Evolutionary conservation across 1,284 basidiomycete species (phyloP).

Genomic region (Cystobasidium sp.): DNA sequence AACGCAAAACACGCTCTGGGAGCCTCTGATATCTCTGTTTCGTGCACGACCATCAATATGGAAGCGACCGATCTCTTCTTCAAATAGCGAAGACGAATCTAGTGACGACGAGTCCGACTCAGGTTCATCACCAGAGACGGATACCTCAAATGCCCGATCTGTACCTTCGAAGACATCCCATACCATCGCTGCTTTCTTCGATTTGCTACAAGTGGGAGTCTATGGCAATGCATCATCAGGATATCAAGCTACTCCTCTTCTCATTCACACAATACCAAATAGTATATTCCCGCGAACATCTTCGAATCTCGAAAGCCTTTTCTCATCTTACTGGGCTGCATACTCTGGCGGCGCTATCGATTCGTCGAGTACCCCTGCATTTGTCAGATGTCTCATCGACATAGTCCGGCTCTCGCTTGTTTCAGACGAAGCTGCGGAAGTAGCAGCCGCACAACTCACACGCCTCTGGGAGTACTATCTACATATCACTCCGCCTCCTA

Average conservation of each 20-base stretch:
- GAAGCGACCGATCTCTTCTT: conserved; percentile 45
- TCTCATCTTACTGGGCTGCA: conserved; percentile 76
- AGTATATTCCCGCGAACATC: conserved; percentile 58
- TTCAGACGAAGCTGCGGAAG: neutral
- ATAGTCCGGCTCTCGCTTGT: neutral
- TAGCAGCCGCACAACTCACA: conserved; percentile 1
- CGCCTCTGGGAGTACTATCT: conserved; percentile 12
- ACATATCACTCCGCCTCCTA: neutral
- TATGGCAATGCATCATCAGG: conserved; percentile 72
- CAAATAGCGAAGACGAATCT: conserved; percentile 15
- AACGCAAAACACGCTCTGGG: conserved; percentile 50
- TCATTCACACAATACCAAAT: conserved; percentile 76
- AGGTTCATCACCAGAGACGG: conserved; percentile 38
- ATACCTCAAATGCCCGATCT: neutral
- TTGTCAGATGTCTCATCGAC: conserved; percentile 20
- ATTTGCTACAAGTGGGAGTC: conserved; percentile 75
- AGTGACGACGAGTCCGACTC: conserved; percentile 45
- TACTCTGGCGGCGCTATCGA: conserved; percentile 68
- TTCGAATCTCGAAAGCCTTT: conserved; percentile 61
- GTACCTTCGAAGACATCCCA: conserved; percentile 24
- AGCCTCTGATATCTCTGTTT: conserved; percentile 52
- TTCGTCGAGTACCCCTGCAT: conserved; percentile 60
- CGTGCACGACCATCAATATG: conserved; percentile 53
- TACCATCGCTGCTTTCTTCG: conserved; percentile 62
- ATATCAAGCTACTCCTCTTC: conserved; percentile 75